These are phyloP conservation scores for Friedmanniomyces endolithicus DNA, from an alignment of 495 filamentous ascomycete genomes.

Conservation along the genomic window DNA sequence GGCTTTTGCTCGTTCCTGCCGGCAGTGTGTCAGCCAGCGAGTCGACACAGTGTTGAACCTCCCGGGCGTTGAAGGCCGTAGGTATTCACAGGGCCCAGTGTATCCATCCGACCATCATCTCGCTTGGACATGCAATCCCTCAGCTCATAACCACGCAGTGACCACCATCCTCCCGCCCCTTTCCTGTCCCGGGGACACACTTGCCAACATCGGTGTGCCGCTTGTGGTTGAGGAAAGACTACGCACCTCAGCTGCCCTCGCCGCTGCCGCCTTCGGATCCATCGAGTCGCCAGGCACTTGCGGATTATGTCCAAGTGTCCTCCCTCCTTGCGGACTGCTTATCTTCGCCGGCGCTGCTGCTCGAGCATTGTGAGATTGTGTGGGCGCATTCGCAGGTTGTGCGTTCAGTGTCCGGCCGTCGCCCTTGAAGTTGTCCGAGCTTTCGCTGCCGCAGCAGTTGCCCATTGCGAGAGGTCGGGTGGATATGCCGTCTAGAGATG, in stretches of 20 bases:
- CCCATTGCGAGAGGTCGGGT: conserved; percentile 15
- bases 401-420: conserved; percentile 19
- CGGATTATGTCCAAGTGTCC: conserved; percentile 9
- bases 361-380: conserved; percentile 4
- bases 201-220: not conserved
- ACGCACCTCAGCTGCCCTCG: conserved; percentile 23
- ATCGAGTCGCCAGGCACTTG: not conserved
- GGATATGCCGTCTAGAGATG: not conserved
- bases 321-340: conserved; percentile 8
- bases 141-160: conserved; percentile 14
- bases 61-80: no score
- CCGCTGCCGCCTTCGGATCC: conserved; percentile 18
- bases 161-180: conserved; percentile 9
- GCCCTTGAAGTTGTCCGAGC: conserved; percentile 18
- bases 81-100: no score
- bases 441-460: conserved; percentile 20
- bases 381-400: conserved; percentile 4
- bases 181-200: not conserved
- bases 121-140: no score
- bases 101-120: no score
- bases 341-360: conserved; percentile 13
- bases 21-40: not conserved
- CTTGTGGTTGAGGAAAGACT: conserved; percentile 6
- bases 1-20: conserved; percentile 13
- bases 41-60: not conserved